Evolutionary conservation across 352 stramenopile genomes (phyloP).

Genomic region (Aphanomyces invadans): DNA sequence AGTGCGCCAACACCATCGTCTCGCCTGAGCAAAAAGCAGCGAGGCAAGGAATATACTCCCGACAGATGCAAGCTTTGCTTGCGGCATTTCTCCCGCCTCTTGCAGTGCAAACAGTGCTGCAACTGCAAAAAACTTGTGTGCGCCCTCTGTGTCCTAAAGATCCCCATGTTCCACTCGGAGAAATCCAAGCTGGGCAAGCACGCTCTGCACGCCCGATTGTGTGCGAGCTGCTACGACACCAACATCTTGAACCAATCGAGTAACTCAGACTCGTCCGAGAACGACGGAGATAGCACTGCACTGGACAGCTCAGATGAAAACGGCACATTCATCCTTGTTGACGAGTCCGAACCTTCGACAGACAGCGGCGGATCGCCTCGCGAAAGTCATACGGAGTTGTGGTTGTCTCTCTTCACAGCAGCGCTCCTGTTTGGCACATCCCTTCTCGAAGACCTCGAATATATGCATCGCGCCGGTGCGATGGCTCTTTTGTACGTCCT

Average conservation of each 20-base stretch:
- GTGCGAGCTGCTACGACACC: slow-evolving; percentile 19
- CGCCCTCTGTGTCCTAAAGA: slow-evolving; percentile 16
- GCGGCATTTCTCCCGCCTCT: slow-evolving; percentile 16
- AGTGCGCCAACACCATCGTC: neutral
- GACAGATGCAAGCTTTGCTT: slow-evolving; percentile 20
- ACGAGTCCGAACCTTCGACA: neutral
- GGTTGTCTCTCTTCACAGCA: slow-evolving; percentile 47
- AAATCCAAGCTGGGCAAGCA: slow-evolving; percentile 21
- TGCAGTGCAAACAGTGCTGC: slow-evolving; percentile 19
- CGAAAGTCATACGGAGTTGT: slow-evolving; percentile 27
- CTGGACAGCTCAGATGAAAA: neutral
- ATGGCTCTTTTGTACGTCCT: slow-evolving; percentile 43
- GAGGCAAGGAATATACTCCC: neutral
- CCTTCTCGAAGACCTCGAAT: slow-evolving; percentile 36
- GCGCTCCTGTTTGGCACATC: slow-evolving; percentile 40
- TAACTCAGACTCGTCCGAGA: neutral
- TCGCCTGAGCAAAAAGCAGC: neutral
- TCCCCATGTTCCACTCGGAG: slow-evolving; percentile 23
- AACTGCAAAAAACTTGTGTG: slow-evolving; percentile 24
- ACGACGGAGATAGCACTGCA: neutral
- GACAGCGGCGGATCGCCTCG: neutral
- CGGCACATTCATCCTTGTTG: slow-evolving; percentile 4
- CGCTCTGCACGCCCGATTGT: slow-evolving; percentile 15
- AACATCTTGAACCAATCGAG: slow-evolving; percentile 12
- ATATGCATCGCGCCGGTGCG: slow-evolving; percentile 38